phyloP scores from a whole-genome alignment of 257 asterid genomes.

The Ilex asprella region DNA sequence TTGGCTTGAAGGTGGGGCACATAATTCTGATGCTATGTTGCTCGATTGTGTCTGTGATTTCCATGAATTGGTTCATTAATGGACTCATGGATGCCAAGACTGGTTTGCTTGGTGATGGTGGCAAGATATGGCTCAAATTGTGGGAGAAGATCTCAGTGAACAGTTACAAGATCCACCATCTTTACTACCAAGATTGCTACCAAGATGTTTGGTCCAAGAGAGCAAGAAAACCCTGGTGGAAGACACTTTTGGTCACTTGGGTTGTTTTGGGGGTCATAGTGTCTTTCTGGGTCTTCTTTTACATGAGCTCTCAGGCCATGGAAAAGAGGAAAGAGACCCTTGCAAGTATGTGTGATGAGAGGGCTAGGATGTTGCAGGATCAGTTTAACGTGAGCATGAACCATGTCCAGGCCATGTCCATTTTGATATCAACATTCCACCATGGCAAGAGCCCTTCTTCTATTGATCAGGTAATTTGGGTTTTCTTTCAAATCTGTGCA shows the following conservation, averaged over 20 bases:
- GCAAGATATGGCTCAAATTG: constrained; percentile 50
- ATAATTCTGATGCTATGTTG: constrained; percentile 57
- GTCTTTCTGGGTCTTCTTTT: constrained; percentile 42
- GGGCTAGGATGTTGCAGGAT: constrained; percentile 97
- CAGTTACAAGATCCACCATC: constrained; percentile 48
- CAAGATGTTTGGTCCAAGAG: constrained; percentile 44
- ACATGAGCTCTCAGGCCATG: constrained; percentile 43
- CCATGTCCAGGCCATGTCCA: constrained; percentile 95
- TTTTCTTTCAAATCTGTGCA: neutral
- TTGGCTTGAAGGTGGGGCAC: constrained; percentile 82
- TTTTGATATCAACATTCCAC: constrained; percentile 84
- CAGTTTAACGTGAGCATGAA: constrained; percentile 96
- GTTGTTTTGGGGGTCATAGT: constrained; percentile 31
- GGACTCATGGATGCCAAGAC: constrained; percentile 64
- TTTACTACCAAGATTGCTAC: constrained; percentile 44
- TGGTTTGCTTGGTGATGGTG: constrained; percentile 45
- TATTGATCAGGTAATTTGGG: constrained; percentile 72
- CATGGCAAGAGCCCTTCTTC: constrained; percentile 82
- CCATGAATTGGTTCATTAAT: constrained; percentile 62
- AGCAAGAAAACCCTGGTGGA: constrained; percentile 60
- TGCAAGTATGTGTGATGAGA: constrained; percentile 90
- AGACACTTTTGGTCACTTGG: constrained; percentile 47
- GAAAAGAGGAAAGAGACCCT: constrained; percentile 87
- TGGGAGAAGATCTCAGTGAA: constrained; percentile 50
- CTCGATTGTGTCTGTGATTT: constrained; percentile 65